Evolutionary conservation across 805 yeast species (phyloP), one percentile per base, ranked within the genome.

Genomic region (Metschnikowia noctiluminum): DNA sequence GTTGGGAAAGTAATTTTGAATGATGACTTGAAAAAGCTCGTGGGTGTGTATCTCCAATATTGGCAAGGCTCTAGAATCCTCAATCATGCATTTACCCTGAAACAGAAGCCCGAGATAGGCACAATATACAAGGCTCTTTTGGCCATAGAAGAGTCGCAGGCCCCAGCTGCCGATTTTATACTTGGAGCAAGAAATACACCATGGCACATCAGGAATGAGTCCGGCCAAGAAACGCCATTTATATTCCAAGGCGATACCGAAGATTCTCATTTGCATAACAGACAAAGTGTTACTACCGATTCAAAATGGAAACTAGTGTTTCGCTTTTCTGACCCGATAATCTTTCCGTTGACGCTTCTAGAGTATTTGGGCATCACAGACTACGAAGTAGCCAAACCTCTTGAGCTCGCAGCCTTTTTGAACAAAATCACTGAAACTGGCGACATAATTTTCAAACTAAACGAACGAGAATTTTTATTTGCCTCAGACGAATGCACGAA

Each of bases 21-120:
- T 50, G 63, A 68, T 45, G 42, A 50, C 6, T 43, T 40, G 1
- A 35, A 37, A 7, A 54, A 56, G 6, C 52, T 59, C 40, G 52
- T 72, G 27, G 78, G 78, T 0, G 47, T 71, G 12, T 66, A 65
- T 40, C 51, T 69, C n/a, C 60, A 61, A 8, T 72, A 57, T 45
- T 73, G 77, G 77, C 56, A 59, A 41, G 74, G 69, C 46, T 59
- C 48, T 30, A 53, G 71, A 30, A 58, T 42, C 41, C 52, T 68
- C 13, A 62, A 65, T 49, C 65, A 62, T 32, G 62, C 63, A 41
- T 56, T 39, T 37, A 40, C 12, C 3, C 28, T 16, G n/a, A 28
- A n/a, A 13, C 32, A 11, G 7, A 30, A 28, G 15, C 7, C 40
- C 11, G 14, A 14, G 7, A 10, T 50, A 7, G 68, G 66, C 1